Evolutionary conservation across 805 yeast genomes (phyloP).

Genomic region (Yarrowia sp.): DNA sequence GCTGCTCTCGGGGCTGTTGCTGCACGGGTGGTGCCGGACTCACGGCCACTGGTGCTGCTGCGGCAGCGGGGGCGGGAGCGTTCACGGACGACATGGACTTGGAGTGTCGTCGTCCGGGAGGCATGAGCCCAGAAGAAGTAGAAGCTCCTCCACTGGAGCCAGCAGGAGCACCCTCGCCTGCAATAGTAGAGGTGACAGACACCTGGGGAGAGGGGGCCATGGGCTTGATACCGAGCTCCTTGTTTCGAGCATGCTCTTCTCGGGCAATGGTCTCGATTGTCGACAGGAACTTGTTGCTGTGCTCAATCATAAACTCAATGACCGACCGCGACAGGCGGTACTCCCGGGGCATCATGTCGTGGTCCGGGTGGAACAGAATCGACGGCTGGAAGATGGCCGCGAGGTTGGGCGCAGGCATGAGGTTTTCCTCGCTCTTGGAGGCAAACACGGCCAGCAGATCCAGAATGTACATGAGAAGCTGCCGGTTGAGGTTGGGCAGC

Average conservation of each 20-base stretch:
- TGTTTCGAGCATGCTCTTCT: conserved; percentile 32
- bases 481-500: conserved; percentile 75
- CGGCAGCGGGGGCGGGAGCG: background rate
- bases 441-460: conserved; percentile 86
- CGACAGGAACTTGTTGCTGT: conserved; percentile 74
- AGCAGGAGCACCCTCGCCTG: background rate
- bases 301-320: conserved; percentile 83
- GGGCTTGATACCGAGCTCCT: conserved; percentile 14
- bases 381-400: conserved; percentile 98
- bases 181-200: background rate
- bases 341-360: conserved; percentile 89
- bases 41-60: background rate
- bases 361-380: conserved; percentile 86
- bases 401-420: conserved; percentile 89
- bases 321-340: conserved; percentile 82
- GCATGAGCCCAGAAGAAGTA: background rate
- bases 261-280: conserved; percentile 38
- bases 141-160: background rate
- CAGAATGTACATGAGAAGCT: conserved; percentile 76
- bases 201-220: conserved; percentile 18
- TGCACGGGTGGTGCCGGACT: background rate
- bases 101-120: conserved; percentile 20
- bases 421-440: conserved; percentile 67
- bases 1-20: conserved; percentile 3
- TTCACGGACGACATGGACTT: conserved; percentile 18